Percentiles rank a stretch among this genome's conserved stretches.
Conservation (phyloP, 192 early-diverging fungal genomes). For the Hyaloraphidium curvatum region DNA sequence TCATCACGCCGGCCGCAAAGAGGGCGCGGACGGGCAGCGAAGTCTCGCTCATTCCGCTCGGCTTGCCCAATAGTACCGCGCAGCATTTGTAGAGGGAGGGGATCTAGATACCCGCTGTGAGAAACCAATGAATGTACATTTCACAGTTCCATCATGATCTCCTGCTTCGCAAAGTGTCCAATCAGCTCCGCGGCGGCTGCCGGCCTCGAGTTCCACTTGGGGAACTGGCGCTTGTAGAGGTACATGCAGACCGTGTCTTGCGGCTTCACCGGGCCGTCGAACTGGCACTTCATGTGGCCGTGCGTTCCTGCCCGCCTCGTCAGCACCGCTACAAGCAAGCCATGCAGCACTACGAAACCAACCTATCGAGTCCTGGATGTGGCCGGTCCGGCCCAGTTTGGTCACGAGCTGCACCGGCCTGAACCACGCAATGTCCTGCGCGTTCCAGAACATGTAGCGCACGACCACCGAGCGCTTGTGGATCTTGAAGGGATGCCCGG, state of each 20-base stretch:
- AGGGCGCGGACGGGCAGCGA: no score
- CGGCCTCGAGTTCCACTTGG: no score
- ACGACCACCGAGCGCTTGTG: slow-evolving; percentile 82
- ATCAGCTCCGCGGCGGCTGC: no score
- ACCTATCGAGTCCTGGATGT: slow-evolving; percentile 68
- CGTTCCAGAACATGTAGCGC: slow-evolving; percentile 92
- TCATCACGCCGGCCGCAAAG: no score
- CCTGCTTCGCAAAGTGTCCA: no score
- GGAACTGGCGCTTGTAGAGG: slow-evolving; percentile 89
- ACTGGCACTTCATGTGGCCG: slow-evolving; percentile 89
- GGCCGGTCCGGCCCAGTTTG: slow-evolving; percentile 77
- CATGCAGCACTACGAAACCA: not conserved
- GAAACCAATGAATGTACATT: no score
- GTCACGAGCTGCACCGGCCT: slow-evolving; percentile 85
- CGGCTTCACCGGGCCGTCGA: slow-evolving; percentile 72
- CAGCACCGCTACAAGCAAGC: not conserved
- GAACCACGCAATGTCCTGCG: slow-evolving; percentile 86
- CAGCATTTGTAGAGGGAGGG: no score
- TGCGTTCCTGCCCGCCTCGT: slow-evolving; percentile 47
- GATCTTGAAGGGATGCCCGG: slow-evolving; percentile 87
- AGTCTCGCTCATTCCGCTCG: no score
- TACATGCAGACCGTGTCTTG: slow-evolving; percentile 93
- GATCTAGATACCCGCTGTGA: no score
- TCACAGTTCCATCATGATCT: no score
- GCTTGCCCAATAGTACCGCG: no score